phyloP scores from a whole-genome alignment of 768 basidiomycete species.

The Phaeotremella fagi region DNA sequence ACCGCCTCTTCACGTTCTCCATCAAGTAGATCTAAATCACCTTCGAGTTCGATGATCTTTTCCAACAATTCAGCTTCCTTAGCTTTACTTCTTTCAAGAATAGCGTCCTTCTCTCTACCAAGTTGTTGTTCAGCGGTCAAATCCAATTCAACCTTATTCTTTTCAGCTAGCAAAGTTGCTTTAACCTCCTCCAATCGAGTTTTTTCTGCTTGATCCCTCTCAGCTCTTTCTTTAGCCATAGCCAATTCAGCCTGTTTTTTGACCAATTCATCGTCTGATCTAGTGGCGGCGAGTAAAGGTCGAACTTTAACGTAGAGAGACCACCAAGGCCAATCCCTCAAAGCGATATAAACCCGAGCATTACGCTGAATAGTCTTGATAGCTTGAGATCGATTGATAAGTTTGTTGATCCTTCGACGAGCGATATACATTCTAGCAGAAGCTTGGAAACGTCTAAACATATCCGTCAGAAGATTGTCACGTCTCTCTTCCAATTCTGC shows the following conservation, averaged over 20 bases:
- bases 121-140: slow-evolving; percentile 76
- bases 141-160: slow-evolving; percentile 71
- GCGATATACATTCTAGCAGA: slow-evolving; percentile 78
- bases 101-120: slow-evolving; percentile 72
- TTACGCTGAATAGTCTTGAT: slow-evolving; percentile 90
- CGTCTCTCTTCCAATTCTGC: slow-evolving; percentile 92
- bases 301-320: slow-evolving; percentile 94
- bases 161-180: slow-evolving; percentile 77
- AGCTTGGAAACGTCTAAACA: slow-evolving; percentile 85
- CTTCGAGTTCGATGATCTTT: slow-evolving; percentile 70
- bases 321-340: slow-evolving; percentile 99
- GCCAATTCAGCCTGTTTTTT: slow-evolving; percentile 75
- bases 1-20: slow-evolving; percentile 78
- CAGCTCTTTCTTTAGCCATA: slow-evolving; percentile 74
- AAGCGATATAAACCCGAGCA: slow-evolving; percentile 80
- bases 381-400: slow-evolving; percentile 84
- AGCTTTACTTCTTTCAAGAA: slow-evolving; percentile 76
- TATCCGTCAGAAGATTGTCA: slow-evolving; percentile 77
- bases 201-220: slow-evolving; percentile 76
- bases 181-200: slow-evolving; percentile 72
- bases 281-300: slow-evolving; percentile 83
- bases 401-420: slow-evolving; percentile 85
- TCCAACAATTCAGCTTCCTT: slow-evolving; percentile 82
- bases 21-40: slow-evolving; percentile 76
- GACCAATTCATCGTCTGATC: slow-evolving; percentile 79